Evolutionary conservation across 2,329 filamentous ascomycete genomes (phyloP), one percentile per base, ranked within the genome.

Genomic region (Cytospora paraplurivora): DNA sequence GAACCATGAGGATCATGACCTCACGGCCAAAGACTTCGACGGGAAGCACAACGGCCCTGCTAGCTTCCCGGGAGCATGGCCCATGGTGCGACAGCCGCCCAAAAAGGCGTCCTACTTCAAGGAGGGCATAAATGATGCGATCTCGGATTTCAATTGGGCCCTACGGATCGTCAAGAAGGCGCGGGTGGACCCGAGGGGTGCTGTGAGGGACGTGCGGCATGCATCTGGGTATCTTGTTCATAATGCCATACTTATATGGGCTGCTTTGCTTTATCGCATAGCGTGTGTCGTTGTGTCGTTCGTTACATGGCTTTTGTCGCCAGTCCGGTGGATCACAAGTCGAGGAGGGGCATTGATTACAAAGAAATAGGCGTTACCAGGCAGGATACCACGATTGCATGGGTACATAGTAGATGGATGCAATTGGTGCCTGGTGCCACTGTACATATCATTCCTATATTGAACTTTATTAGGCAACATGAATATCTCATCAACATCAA

Each of bases 1-100:
- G 11, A 69, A 69, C 11, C 71, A 73, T 62, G 72, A 73, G 65
- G 67, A 72, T 41, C 71, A 73, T 53, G 63, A 68, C 53, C 61
- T 73, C 37, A 72, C 69, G 0, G 63, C 72, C 11, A 70, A 67
- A 35, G 71, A 72, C 53, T 62, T 73, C 32, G 63, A 69, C 33
- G 68, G 68, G 27, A 69, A 67, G 15, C 63, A 68, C 12, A 65
- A 61, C 32, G 71, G 71, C 3, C 66, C 71, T 4, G 72, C 70
- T 5, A 66, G 67, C 33, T 73, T 73, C 34, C 72, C 72, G 11
- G 71, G 71, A 33, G 71, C 71, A 1, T 58, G 66, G 47, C 72
- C 72, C 12, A 61, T 68, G 17, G 72, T 73, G 1, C 49, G 64
- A 11, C 66, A 68, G 21, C 70, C 71, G n/a, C 72, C 72, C 0